Conservation (phyloP, 805 yeast genomes). For the Kluyveromyces dobzhanskii region DNA sequence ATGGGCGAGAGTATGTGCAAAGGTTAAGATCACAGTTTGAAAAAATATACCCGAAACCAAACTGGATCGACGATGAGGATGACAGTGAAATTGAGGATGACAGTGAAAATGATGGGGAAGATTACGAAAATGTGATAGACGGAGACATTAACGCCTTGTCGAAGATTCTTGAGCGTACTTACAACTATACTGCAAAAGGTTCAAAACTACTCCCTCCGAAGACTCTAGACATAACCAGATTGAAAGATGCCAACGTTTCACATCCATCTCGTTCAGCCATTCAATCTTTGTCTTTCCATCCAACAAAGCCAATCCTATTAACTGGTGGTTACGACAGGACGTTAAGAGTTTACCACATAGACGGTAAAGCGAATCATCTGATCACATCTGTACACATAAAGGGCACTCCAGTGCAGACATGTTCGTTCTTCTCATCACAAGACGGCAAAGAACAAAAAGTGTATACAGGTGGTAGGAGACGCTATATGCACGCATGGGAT, state of each 20-base stretch:
- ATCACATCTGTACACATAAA: slow-evolving; percentile 77
- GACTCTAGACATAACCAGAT: slow-evolving; percentile 65
- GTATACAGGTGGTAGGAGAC: slow-evolving; percentile 84
- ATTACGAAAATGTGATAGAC: slow-evolving; percentile 23
- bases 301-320: slow-evolving; percentile 60
- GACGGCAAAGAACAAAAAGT: slow-evolving; percentile 34
- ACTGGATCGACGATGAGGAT: slow-evolving; percentile 51
- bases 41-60: slow-evolving; percentile 72
- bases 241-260: slow-evolving; percentile 77
- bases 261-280: slow-evolving; percentile 68
- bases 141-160: slow-evolving; percentile 36
- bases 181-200: slow-evolving; percentile 33
- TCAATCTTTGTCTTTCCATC: slow-evolving; percentile 83
- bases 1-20: slow-evolving; percentile 51
- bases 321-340: slow-evolving; percentile 94
- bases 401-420: slow-evolving; percentile 73
- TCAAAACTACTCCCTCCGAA: slow-evolving; percentile 59
- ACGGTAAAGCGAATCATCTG: slow-evolving; percentile 73
- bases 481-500: slow-evolving; percentile 90
- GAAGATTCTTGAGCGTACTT: slow-evolving; percentile 32
- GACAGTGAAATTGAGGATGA: slow-evolving; percentile 26
- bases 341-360: slow-evolving; percentile 78
- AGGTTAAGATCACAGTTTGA: slow-evolving; percentile 67
- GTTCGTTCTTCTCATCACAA: slow-evolving; percentile 32
- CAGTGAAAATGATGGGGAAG: slow-evolving; percentile 23